Evolutionary conservation across 2,329 filamentous ascomycete genomes (phyloP), one percentile per base, ranked within the genome.

Genomic region (Calonectria multiphialidica): DNA sequence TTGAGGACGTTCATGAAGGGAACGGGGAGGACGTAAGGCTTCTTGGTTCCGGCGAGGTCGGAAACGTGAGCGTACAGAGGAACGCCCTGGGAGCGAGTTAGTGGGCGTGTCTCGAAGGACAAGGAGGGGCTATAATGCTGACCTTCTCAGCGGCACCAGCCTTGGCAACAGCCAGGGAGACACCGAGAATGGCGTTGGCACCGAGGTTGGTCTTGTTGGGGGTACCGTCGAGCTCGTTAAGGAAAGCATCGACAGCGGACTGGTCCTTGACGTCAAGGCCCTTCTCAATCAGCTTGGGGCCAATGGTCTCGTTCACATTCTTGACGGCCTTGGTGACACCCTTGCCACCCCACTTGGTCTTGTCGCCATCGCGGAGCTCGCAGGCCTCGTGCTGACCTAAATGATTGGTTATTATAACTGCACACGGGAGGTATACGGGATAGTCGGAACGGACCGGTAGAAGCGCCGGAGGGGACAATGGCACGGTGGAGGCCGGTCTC

Each of bases 401-500:
- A 74, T 61, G 61, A 66, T 80, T 69, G 75, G 77, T 83, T 82
- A 80, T 76, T 77, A 78, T 76, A 70, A 49, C 74, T 77, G 76
- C 73, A 76, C 68, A 63, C 53, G 74, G 21, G 70, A 72, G 61
- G 70, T 72, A 53, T 74, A 66, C 73, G 68, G 68, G 72, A 73
- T 69, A 74, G 64, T 82, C 79, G 80, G 77, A 72, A 84, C 92
- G 83, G 86, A 96, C 94, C 95, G 82, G 96, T 98, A 81, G 96
- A 98, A 82, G 96, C 96, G 86, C 96, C 96, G 78, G 96, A 98
- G 82, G 96, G 96, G 76, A 98, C 96, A 85, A 98, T 98, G 85
- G 96, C 96, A 84, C 96, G 95, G 92, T 98, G 96, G 76, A 98
- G 93, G 83, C 96, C 96, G 81, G 94, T 97, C 89, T 98, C 95